Conservation (phyloP, 148 eudicot species). For the Rhododendron simsii region DNA sequence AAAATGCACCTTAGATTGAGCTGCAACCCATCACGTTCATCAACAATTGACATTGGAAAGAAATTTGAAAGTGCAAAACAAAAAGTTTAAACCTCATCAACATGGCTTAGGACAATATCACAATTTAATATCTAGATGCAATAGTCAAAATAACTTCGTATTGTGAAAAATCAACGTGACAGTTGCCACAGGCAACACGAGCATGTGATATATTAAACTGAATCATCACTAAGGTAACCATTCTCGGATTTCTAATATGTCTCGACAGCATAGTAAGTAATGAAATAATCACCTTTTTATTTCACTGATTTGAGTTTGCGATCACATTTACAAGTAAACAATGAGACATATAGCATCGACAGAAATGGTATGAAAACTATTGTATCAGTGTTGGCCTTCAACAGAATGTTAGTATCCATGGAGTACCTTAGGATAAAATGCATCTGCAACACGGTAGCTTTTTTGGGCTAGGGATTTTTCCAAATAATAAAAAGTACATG, state of each 20-base stretch:
- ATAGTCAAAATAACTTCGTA: no score
- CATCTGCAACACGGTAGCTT: background rate
- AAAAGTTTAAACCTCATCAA: no score
- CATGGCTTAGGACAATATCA: no score
- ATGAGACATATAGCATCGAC: background rate
- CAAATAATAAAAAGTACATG: background rate
- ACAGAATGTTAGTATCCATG: background rate
- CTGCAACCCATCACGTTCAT: no score
- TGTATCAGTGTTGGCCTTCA: background rate
- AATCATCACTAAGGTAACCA: background rate
- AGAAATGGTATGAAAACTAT: background rate
- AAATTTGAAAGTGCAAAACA: no score
- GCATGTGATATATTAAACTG: background rate
- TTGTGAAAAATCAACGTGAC: no score
- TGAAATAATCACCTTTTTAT: background rate
- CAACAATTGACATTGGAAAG: no score
- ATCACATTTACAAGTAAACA: slow-evolving; percentile 6
- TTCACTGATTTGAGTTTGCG: background rate
- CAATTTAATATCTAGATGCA: no score
- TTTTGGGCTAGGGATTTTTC: background rate
- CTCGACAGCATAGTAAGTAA: background rate
- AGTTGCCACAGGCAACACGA: no score
- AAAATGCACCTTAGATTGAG: no score
- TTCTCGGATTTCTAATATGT: background rate
- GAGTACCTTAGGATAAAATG: background rate